Evolutionary conservation across 2,329 filamentous ascomycete species (phyloP).

Genomic region (Teratosphaeria viscida): DNA sequence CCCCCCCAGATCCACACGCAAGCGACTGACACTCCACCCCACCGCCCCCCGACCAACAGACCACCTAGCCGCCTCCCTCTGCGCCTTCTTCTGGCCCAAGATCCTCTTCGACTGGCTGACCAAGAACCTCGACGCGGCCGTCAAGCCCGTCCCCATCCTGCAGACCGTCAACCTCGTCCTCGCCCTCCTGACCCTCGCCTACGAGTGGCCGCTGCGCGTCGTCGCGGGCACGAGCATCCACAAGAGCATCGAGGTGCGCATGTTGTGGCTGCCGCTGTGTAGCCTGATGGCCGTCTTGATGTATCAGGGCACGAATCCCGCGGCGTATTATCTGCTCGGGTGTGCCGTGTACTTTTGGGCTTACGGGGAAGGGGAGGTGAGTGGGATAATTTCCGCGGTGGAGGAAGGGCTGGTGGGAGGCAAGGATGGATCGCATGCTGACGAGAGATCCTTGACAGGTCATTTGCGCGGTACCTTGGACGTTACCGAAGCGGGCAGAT

Average conservation of each 20-base stretch:
- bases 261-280: slow-evolving; percentile 71
- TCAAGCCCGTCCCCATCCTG: slow-evolving; percentile 77
- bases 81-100: slow-evolving; percentile 97
- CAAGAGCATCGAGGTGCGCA: slow-evolving; percentile 74
- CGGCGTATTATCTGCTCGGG: slow-evolving; percentile 81
- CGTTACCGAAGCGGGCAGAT: slow-evolving; percentile 34
- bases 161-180: slow-evolving; percentile 84
- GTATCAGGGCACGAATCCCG: slow-evolving; percentile 88
- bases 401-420: no score
- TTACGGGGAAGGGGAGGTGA: slow-evolving; percentile 91
- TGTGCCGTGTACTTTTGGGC: slow-evolving; percentile 91
- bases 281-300: slow-evolving; percentile 65
- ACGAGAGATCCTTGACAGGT: slow-evolving; percentile 22
- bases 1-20: no score
- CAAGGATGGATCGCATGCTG: no score
- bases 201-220: slow-evolving; percentile 80
- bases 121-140: slow-evolving; percentile 73
- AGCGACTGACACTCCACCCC: background rate
- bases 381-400: slow-evolving; percentile 23
- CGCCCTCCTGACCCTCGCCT: slow-evolving; percentile 66
- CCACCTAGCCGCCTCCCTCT: slow-evolving; percentile 71
- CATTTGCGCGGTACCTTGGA: slow-evolving; percentile 41
- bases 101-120: slow-evolving; percentile 97
- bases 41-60: slow-evolving; percentile 43
- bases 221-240: slow-evolving; percentile 71